A percentile compares a stretch with the other conserved stretches of the same genome.
phyloP scores from a whole-genome alignment of 2,329 filamentous ascomycete species.

The Thelonectria discophora region DNA sequence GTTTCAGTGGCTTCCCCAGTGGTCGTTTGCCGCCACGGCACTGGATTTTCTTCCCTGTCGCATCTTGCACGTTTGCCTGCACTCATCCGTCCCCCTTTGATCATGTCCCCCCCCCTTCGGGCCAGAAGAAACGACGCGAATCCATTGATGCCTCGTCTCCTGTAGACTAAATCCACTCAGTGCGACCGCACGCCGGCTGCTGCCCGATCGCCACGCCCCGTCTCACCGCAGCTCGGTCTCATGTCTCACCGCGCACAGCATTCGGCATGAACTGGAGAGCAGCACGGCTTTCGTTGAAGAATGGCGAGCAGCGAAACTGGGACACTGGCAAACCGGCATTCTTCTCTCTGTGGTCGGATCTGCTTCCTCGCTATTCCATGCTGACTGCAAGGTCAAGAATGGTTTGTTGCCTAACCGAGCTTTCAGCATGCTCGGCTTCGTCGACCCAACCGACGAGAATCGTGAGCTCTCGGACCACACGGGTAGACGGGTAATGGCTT shows the following conservation, averaged over 20 bases:
- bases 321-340: background rate
- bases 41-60: background rate
- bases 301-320: background rate
- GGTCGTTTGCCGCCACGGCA: slow-evolving; percentile 9
- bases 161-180: background rate
- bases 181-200: background rate
- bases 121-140: background rate
- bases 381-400: background rate
- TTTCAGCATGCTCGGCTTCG: background rate
- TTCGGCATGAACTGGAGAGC: slow-evolving; percentile 8
- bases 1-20: slow-evolving; percentile 8
- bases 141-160: background rate
- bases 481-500: background rate
- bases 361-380: background rate
- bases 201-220: slow-evolving; percentile 18
- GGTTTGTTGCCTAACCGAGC: slow-evolving; percentile 20
- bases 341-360: slow-evolving; percentile 1
- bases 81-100: background rate
- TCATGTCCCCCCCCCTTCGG: background rate
- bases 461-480: background rate
- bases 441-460: background rate
- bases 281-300: background rate
- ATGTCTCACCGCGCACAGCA: slow-evolving; percentile 15
- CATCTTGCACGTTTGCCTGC: slow-evolving; percentile 8
- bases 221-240: slow-evolving; percentile 22